Evolutionary conservation across 2,329 filamentous ascomycete species (phyloP).

Genomic region (Thelonectria discophora): DNA sequence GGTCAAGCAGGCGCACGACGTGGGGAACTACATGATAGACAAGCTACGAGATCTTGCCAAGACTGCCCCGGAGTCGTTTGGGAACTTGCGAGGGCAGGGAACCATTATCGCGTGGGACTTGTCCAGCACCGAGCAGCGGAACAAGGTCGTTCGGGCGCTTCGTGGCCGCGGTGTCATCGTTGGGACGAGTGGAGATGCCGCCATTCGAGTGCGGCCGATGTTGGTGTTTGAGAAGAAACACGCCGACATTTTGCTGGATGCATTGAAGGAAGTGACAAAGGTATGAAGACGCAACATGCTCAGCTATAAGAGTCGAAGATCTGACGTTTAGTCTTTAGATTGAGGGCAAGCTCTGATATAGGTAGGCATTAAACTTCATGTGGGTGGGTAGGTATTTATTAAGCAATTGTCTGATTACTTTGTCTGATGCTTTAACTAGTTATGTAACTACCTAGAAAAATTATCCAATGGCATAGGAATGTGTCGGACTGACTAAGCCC

Average conservation of each 20-base stretch:
- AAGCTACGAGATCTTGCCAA: slow-evolving; percentile 1
- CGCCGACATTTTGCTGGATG: slow-evolving; percentile 11
- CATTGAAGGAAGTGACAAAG: background rate
- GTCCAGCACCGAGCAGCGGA: slow-evolving; percentile 5
- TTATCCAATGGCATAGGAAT: no score
- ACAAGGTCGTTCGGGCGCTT: slow-evolving; percentile 13
- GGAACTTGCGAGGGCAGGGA: slow-evolving; percentile 11
- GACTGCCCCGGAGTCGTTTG: slow-evolving; percentile 2
- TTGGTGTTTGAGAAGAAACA: slow-evolving; percentile 16
- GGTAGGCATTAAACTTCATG: no score
- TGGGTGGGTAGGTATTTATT: no score
- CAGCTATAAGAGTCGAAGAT: no score
- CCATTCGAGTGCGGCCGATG: slow-evolving; percentile 13
- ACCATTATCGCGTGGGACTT: slow-evolving; percentile 18
- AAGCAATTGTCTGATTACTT: no score
- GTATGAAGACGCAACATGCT: background rate
- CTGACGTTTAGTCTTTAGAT: no score
- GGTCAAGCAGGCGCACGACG: slow-evolving; percentile 8
- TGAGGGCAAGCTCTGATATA: no score
- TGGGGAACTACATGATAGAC: slow-evolving; percentile 3
- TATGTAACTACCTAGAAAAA: no score
- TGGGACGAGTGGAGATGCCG: slow-evolving; percentile 9
- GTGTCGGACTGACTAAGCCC: no score
- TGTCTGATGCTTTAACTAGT: no score
- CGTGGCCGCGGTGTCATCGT: slow-evolving; percentile 10